phyloP scores from a whole-genome alignment of 257 asterid species.

The Echium plantagineum region DNA sequence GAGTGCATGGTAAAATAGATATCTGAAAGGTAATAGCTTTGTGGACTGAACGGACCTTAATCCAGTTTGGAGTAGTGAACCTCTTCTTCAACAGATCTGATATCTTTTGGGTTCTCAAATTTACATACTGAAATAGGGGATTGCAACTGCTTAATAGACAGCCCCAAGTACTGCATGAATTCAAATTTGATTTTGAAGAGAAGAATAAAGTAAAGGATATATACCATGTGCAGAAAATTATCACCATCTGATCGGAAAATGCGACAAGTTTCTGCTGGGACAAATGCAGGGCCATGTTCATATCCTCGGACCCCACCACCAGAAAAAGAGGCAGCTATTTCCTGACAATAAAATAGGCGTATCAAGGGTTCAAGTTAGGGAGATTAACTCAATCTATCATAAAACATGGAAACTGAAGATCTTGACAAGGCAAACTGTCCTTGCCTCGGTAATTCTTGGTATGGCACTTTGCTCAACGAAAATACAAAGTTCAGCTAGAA shows the following conservation, averaged over 20 bases:
- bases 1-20: conserved; percentile 5
- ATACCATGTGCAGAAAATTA: conserved; percentile 74
- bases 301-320: conserved; percentile 55
- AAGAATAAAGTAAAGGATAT: conserved; percentile 8
- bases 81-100: conserved; percentile 74
- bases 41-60: conserved; percentile 47
- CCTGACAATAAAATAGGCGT: conserved; percentile 37
- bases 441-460: conserved; percentile 79
- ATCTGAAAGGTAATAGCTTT: neutral
- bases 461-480: conserved; percentile 71
- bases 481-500: conserved; percentile 58
- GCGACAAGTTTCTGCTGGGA: conserved; percentile 79
- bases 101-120: conserved; percentile 69
- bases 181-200: neutral
- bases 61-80: conserved; percentile 92
- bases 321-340: conserved; percentile 68
- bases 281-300: conserved; percentile 57
- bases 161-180: neutral
- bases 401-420: conserved; percentile 1
- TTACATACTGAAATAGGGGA: conserved; percentile 60
- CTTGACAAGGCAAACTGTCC: conserved; percentile 9
- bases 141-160: neutral
- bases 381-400: neutral
- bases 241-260: conserved; percentile 69
- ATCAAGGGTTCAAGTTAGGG: conserved; percentile 1